phyloP scores from a whole-genome alignment of 169 alveolate species.

The Cryptosporidium parvum region DNA sequence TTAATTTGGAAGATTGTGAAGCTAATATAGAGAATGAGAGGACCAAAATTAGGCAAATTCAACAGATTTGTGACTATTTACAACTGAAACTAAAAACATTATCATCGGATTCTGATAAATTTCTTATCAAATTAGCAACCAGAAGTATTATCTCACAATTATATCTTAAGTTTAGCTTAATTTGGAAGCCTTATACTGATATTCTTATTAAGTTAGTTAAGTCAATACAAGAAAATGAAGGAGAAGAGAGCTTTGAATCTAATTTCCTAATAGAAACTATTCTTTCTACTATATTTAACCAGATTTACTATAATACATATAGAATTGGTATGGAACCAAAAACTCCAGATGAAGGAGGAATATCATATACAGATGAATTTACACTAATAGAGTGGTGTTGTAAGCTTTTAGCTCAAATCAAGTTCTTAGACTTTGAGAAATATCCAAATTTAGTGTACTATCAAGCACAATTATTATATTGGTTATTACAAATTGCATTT shows the following conservation, averaged over 20 bases:
- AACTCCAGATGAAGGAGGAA: background rate
- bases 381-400: conserved; percentile 26
- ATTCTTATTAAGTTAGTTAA: conserved; percentile 11
- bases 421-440: background rate
- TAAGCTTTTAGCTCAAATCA: conserved; percentile 31
- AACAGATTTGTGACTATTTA: conserved; percentile 40
- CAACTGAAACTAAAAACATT: background rate
- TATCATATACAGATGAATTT: conserved; percentile 18
- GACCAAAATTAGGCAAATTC: conserved; percentile 34
- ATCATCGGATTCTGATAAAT: background rate
- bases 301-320: conserved; percentile 9
- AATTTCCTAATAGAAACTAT: background rate
- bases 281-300: background rate
- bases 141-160: conserved; percentile 35
- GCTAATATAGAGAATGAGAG: conserved; percentile 54
- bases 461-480: background rate
- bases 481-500: conserved; percentile 25
- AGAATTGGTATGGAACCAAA: background rate
- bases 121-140: background rate
- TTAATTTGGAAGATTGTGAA: conserved; percentile 16
- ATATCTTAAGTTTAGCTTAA: conserved; percentile 18
- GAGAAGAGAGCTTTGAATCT: background rate
- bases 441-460: background rate
- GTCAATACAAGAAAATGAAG: background rate
- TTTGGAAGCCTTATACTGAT: conserved; percentile 56